phyloP scores from a whole-genome alignment of 2,329 filamentous ascomycete species.

The Didymella glomerata region DNA sequence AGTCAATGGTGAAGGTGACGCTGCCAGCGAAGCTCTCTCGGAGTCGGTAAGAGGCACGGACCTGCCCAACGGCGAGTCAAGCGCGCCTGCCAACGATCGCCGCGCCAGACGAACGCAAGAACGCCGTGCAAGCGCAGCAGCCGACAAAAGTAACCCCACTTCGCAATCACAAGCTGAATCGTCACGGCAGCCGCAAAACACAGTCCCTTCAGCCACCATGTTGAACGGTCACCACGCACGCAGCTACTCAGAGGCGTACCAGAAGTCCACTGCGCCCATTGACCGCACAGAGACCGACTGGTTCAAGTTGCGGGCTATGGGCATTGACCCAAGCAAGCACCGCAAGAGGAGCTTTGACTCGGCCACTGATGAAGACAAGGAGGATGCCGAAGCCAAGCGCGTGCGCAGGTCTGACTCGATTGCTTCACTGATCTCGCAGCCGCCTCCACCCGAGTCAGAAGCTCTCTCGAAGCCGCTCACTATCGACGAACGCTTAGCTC shows the following conservation, averaged over 20 bases:
- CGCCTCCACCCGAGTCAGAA: conserved; percentile 12
- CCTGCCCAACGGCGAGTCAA: conserved; percentile 15
- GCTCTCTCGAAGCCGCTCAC: conserved; percentile 16
- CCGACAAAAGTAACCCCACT: conserved; percentile 2
- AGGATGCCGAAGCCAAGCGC: conserved; percentile 36
- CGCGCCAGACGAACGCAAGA: conserved; percentile 33
- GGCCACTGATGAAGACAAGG: conserved; percentile 34
- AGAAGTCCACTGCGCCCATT: conserved; percentile 37
- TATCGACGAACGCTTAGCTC: conserved; percentile 35
- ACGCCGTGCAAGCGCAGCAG: conserved; percentile 16
- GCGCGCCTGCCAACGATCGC: conserved; percentile 27
- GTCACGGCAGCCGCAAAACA: conserved; percentile 14
- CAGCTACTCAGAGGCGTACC: conserved; percentile 40
- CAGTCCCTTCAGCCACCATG: conserved; percentile 5
- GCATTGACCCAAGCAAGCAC: conserved; percentile 51
- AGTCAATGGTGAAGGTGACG: conserved; percentile 19
- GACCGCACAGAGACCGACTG: conserved; percentile 61
- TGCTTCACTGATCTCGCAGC: conserved; percentile 24
- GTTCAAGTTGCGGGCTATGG: conserved; percentile 60
- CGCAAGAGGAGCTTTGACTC: conserved; percentile 46
- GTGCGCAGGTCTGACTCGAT: conserved; percentile 24
- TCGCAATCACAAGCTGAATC: conserved; percentile 5
- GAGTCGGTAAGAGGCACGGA: conserved; percentile 12
- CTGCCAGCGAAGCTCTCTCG: conserved; percentile 10
- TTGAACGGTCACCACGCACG: conserved; percentile 8